Base-by-base conservation (phyloP, 441 rosid genomes). In the Populus hybrid region DNA sequence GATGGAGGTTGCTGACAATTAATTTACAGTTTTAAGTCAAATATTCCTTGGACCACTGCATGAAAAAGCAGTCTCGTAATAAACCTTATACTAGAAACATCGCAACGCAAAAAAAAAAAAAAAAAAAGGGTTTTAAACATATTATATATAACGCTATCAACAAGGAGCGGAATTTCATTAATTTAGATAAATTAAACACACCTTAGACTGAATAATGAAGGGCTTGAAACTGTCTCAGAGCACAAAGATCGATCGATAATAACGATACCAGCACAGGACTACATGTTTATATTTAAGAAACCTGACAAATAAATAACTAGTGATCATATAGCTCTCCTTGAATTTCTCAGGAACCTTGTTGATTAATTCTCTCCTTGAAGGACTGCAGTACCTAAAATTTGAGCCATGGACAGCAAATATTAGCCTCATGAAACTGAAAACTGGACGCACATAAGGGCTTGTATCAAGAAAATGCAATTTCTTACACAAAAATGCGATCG, bases 11-110 rank as follows among this genome's bases (percentile, higher is more conserved):
- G 35, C 16, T 74, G 18, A 26, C 30, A 53, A 53, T 53, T 2
- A 53, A 63, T 79, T 81, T 70, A 9, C 66, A 70, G 69, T 35
- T 75, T 42, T 10, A 80, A 53, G 72, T 77, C 80, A 82, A 82
- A 72, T 68, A 75, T 78, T 77, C 81, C 78, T 71, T 85, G 85
- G 76, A 82, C 82, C 88, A 76, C 83, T 53, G 21, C 30, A 57
- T 24, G 36, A 69, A 57, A 81, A 79, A 77, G 80, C 76, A 68
- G 66, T 65, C 72, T 69, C 38, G 40, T 19, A 2, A 23, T 38
- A 30, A 30, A 30, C 74, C 34, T 59, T 18, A 19, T 53, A 74
- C 61, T 63, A 18, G 28, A 66, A 28, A 30, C 68, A 71, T 23
- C 3, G 9, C 34, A 6, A 12, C 9, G 16, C 14, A n/a, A n/a